Base-by-base conservation (phyloP, 805 yeast genomes). In the Kluyveromyces dobzhanskii region DNA sequence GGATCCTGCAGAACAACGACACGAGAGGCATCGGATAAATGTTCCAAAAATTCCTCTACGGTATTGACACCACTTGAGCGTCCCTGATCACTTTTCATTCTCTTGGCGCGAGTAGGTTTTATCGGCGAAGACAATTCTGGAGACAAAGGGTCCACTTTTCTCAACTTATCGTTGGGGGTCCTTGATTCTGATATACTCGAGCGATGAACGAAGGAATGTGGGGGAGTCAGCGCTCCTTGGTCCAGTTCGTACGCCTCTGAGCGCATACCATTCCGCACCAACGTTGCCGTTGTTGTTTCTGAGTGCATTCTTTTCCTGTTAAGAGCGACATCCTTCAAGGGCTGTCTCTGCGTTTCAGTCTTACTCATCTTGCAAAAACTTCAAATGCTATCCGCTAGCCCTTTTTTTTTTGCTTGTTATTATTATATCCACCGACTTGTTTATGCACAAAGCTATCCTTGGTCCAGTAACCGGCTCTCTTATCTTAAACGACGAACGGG, bases 41-140 rank as follows among this genome's bases (percentile, higher is more conserved):
- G 50, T 18, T 47, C 47, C 28, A 58, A 35, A 17, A 57, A 45
- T 29, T 58, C 62, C 26, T 53, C 53, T 23, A 58, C 34, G 1
- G 62, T 51, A 31, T 57, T 35, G 19, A 52, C 53, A 19, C 60
- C 59, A 33, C 54, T 57, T 1, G 57, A 49, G 30, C 63, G 50
- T 14, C 49, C 46, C 11, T 52, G 53, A 17, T 56, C 59, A 2
- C 55, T 46, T 43, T 53, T 57, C 23, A 49, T 51, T 39, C 53
- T 55, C 40, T 57, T 57, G 4, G 54, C 48, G 33, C 44, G 53
- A 3, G 46, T 44, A 4, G 54, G 51, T 11, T 56, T 51, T 26
- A 54, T 56, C 4, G 63, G 63, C 3, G 63, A 58, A 1, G 63
- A 58, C 3, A 50, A 47, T 11, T 53, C 53, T 3, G 63, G 63